Percentiles rank a stretch among this genome's conserved stretches.
Conservation (phyloP, 305 asterid genomes). For the Fraxinus xanthoxyloides region DNA sequence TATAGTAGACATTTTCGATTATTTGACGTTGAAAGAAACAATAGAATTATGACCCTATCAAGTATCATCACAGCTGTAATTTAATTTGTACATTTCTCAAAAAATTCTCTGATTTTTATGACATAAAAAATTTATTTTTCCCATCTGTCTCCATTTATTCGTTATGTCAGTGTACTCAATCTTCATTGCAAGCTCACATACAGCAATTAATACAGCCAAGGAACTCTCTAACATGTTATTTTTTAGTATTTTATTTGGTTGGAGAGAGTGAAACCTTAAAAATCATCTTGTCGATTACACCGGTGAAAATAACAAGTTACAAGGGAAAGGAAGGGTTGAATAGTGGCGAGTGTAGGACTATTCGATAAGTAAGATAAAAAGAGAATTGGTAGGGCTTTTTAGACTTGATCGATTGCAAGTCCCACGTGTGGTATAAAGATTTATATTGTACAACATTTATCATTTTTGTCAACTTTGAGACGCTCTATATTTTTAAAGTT, state of each 20-base stretch:
- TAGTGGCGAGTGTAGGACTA: not conserved
- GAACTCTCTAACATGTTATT: not conserved
- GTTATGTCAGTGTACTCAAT: not conserved
- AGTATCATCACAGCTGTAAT: not conserved
- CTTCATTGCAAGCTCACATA: not conserved
- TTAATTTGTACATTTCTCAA: not conserved
- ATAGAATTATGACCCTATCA: not conserved
- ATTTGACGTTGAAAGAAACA: not conserved
- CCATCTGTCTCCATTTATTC: not conserved
- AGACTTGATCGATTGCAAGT: not conserved
- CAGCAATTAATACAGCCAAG: not conserved
- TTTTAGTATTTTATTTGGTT: not conserved
- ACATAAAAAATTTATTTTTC: not conserved
- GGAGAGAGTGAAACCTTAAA: not conserved
- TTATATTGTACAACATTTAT: not conserved
- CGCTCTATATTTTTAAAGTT: too few relatives aligned
- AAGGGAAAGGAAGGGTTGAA: not conserved
- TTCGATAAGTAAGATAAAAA: not conserved
- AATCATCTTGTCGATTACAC: not conserved
- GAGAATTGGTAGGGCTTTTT: not conserved
- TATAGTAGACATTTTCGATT: not conserved
- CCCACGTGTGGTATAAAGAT: not conserved
- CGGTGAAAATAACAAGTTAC: not conserved
- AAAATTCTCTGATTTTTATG: not conserved
- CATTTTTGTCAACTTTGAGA: not conserved